A percentile compares a stretch with the other conserved stretches of the same genome.
These are phyloP conservation scores for Hypoxylon fragiforme DNA, from an alignment of 495 filamentous ascomycete genomes.

Conservation along the genomic window DNA sequence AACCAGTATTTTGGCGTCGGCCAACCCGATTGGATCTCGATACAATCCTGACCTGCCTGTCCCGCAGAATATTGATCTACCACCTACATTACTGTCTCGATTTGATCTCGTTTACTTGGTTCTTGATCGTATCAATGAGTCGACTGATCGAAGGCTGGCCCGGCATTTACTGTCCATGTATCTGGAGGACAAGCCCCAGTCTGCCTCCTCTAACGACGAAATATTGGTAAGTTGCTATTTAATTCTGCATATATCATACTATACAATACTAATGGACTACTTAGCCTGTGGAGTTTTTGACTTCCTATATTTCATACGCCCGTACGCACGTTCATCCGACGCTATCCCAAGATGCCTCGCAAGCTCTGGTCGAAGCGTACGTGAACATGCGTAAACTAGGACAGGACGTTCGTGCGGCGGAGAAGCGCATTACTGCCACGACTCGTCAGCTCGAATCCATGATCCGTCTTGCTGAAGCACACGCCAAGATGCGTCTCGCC, in stretches of 20 bases:
- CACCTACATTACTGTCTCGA: constrained; percentile 89
- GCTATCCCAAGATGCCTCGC: constrained; percentile 73
- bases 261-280: constrained; percentile 25
- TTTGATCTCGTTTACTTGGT: constrained; percentile 98
- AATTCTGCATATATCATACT: background rate
- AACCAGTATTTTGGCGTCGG: constrained; percentile 91
- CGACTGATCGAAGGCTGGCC: constrained; percentile 81
- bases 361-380: constrained; percentile 82
- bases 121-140: constrained; percentile 88
- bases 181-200: constrained; percentile 87
- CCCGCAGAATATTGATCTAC: constrained; percentile 96
- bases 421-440: constrained; percentile 96
- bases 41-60: constrained; percentile 96
- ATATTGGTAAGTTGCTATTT: constrained; percentile 67
- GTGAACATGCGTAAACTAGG: constrained; percentile 95
- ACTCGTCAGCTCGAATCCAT: constrained; percentile 95
- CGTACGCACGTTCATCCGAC: constrained; percentile 82
- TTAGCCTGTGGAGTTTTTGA: constrained; percentile 91
- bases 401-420: constrained; percentile 88
- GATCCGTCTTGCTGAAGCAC: constrained; percentile 94
- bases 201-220: constrained; percentile 68
- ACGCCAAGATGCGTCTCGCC: constrained; percentile 94
- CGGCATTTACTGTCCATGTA: constrained; percentile 97
- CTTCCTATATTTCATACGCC: constrained; percentile 96
- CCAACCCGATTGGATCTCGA: constrained; percentile 95